Percentiles rank a stretch among this genome's conserved stretches.
These are phyloP conservation scores for Nicotiana undulata DNA, from an alignment of 257 asterid genomes.

Conservation along the genomic window DNA sequence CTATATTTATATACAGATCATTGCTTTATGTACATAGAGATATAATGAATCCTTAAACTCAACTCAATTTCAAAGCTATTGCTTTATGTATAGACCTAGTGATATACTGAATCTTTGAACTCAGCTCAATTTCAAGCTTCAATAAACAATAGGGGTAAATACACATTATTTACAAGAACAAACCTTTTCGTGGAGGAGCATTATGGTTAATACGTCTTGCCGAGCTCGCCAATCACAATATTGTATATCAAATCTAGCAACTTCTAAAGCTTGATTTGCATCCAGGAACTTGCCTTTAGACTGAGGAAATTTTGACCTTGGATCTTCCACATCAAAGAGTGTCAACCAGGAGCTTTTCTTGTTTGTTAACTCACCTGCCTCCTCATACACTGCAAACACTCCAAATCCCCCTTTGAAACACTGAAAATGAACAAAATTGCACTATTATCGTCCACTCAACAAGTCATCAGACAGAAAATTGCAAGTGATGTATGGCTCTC, in stretches of 20 bases:
- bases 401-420: slow-evolving; percentile 54
- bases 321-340: slow-evolving; percentile 85
- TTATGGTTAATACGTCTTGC: slow-evolving; percentile 80
- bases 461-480: neutral
- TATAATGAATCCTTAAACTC: neutral
- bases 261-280: slow-evolving; percentile 72
- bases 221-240: slow-evolving; percentile 99
- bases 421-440: slow-evolving; percentile 26
- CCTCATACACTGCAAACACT: slow-evolving; percentile 72
- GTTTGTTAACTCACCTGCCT: slow-evolving; percentile 45
- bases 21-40: neutral
- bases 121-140: neutral
- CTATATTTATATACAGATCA: neutral
- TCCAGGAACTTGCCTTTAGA: slow-evolving; percentile 75
- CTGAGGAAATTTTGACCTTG: slow-evolving; percentile 68
- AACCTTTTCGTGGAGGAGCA: slow-evolving; percentile 96
- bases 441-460: neutral
- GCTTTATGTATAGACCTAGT: neutral
- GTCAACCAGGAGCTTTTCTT: slow-evolving; percentile 64
- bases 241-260: slow-evolving; percentile 79
- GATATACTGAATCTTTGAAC: neutral
- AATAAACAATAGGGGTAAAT: neutral
- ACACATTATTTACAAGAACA: neutral
- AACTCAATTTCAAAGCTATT: neutral
- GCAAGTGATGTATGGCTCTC: slow-evolving; percentile 8